These are phyloP conservation scores for Aschersonia sp. DNA, from an alignment of 2,329 filamentous ascomycete genomes.

Conservation along the genomic window DNA sequence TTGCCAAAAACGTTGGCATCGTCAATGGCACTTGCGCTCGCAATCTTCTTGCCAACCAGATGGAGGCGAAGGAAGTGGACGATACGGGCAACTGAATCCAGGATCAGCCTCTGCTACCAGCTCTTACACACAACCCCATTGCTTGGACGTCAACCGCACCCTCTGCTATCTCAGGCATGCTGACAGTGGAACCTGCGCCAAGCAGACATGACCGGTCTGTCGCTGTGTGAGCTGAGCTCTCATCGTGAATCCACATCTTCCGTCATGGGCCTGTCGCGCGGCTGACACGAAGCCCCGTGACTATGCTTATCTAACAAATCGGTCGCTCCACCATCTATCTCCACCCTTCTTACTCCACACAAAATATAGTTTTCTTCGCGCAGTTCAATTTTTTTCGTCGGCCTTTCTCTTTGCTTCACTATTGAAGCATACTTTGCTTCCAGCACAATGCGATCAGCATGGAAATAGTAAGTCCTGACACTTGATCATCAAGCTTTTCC, in stretches of 20 bases:
- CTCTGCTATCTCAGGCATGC: constrained; percentile 51
- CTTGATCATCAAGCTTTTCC: neutral
- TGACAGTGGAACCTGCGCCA: constrained; percentile 3
- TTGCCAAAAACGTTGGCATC: constrained; percentile 85
- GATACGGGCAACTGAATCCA: constrained; percentile 55
- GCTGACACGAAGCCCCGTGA: constrained; percentile 17
- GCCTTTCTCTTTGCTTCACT: neutral
- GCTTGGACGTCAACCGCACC: constrained; percentile 17
- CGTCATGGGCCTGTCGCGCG: constrained; percentile 7
- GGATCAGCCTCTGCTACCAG: neutral
- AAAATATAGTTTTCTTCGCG: constrained; percentile 11
- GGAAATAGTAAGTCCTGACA: constrained; percentile 5
- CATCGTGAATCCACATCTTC: too few species aligned
- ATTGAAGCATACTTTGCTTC: neutral
- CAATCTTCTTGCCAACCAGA: constrained; percentile 71
- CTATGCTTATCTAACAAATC: neutral
- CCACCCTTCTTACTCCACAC: constrained; percentile 8
- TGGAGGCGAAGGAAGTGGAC: constrained; percentile 73
- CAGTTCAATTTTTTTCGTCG: constrained; percentile 9
- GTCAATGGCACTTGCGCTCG: constrained; percentile 54
- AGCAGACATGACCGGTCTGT: too few species aligned
- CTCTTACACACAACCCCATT: neutral
- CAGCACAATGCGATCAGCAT: neutral
- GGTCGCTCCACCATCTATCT: neutral
- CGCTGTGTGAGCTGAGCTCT: too few species aligned